phyloP scores from a whole-genome alignment of 2,329 filamentous ascomycete species.

The Paecilomyces fulvus region DNA sequence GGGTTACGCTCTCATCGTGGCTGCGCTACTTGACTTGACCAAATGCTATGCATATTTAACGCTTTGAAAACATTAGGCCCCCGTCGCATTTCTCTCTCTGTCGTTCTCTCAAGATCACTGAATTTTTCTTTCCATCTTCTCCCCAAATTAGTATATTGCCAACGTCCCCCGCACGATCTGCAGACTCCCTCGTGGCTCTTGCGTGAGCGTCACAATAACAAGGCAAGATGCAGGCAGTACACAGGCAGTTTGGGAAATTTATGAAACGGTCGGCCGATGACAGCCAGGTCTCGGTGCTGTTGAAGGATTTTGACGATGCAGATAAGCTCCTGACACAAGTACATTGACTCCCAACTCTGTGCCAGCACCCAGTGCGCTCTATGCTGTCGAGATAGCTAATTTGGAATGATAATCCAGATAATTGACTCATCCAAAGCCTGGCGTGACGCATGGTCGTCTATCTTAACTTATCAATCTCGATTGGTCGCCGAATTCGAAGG shows the following conservation, averaged over 20 bases:
- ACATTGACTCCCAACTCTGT: slow-evolving; percentile 15
- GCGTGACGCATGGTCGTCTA: slow-evolving; percentile 68
- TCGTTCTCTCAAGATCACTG: neutral
- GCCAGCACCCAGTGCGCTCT: slow-evolving; percentile 4
- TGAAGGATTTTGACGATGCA: slow-evolving; percentile 73
- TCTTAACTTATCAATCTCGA: slow-evolving; percentile 60
- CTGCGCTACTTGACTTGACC: neutral
- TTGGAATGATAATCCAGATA: slow-evolving; percentile 43
- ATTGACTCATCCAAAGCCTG: slow-evolving; percentile 67
- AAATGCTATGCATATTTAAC: neutral
- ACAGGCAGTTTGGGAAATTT: slow-evolving; percentile 66
- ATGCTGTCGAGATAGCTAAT: neutral
- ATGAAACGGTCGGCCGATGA: slow-evolving; percentile 65
- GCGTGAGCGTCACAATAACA: neutral
- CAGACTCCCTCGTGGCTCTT: neutral
- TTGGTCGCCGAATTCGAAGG: slow-evolving; percentile 60
- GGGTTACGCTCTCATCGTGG: neutral
- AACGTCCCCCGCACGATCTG: neutral
- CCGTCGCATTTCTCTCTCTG: neutral
- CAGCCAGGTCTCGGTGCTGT: slow-evolving; percentile 62
- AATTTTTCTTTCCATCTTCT: neutral
- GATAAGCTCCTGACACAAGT: slow-evolving; percentile 67
- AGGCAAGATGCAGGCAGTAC: slow-evolving; percentile 43
- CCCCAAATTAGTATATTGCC: neutral
- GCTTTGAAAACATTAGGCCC: neutral